Evolutionary conservation across 192 early-diverging fungal genomes (phyloP), one percentile per base, ranked within the genome.

Genomic region (Mycoemilia scoparia): DNA sequence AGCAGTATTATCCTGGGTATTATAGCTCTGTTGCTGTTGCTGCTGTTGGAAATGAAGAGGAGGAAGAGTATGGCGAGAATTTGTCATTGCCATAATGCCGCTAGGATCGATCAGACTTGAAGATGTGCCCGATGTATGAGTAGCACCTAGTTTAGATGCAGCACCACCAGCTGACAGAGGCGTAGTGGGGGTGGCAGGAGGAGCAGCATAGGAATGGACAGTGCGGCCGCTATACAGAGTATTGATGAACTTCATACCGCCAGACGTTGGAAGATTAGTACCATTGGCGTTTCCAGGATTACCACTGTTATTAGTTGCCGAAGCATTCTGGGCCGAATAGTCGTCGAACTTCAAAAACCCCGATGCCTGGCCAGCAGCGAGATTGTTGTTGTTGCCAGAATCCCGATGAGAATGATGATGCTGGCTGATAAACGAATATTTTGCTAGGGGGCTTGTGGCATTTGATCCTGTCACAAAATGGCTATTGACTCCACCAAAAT

Each of bases 231-330:
- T 38, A 21, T 61, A 61, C 23, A 55, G 37, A n/a, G 52, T 51
- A 32, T 26, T 61, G 40, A 61, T 61, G 19, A 61, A 55, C 48
- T 61, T 61, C 35, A 61, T 51, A 18, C 42, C 37, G 21, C 43
- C 29, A 61, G 7, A 61, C 29, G 11, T 60, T 52, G 9, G 47
- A 27, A 16, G 46, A 36, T 0, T n/a, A n/a, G n/a, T n/a, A n/a
- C n/a, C n/a, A n/a, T n/a, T n/a, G n/a, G n/a, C n/a, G n/a, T n/a
- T n/a, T n/a, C n/a, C n/a, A n/a, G n/a, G n/a, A n/a, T n/a, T n/a
- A n/a, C n/a, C n/a, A n/a, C n/a, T n/a, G n/a, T n/a, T n/a, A n/a
- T n/a, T n/a, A n/a, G n/a, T n/a, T n/a, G n/a, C n/a, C n/a, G n/a
- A n/a, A n/a, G n/a, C n/a, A n/a, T n/a, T n/a, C n/a, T n/a, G n/a